phyloP scores from a whole-genome alignment of 2,329 filamentous ascomycete genomes.

The Fusarium newnesense region DNA sequence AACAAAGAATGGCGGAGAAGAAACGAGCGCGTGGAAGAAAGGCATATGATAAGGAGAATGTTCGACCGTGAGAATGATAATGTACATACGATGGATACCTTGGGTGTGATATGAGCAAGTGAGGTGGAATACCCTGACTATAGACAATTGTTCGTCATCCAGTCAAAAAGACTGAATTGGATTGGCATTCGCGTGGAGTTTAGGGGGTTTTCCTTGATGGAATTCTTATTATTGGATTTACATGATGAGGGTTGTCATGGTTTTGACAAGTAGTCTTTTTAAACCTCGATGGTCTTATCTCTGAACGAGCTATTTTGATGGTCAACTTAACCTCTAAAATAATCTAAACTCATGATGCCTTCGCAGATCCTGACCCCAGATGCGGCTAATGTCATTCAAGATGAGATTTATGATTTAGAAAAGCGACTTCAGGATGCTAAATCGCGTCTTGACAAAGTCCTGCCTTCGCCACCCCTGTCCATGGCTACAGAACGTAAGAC shows the following conservation, averaged over 20 bases:
- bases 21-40: constrained; percentile 49
- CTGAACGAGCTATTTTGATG: constrained; percentile 25
- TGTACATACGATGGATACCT: constrained; percentile 15
- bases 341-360: constrained; percentile 40
- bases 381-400: constrained; percentile 49
- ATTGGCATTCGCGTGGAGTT: constrained; percentile 42
- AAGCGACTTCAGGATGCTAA: constrained; percentile 58
- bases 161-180: constrained; percentile 1
- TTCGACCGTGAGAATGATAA: constrained; percentile 49
- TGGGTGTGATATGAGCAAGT: constrained; percentile 9
- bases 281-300: constrained; percentile 35
- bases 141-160: constrained; percentile 17
- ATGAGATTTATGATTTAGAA: constrained; percentile 71
- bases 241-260: constrained; percentile 32
- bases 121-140: constrained; percentile 31
- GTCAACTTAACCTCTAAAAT: constrained; percentile 14
- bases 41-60: constrained; percentile 63
- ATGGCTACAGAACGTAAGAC: constrained; percentile 28
- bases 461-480: constrained; percentile 26
- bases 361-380: constrained; percentile 27
- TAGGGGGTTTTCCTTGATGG: constrained; percentile 17
- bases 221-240: constrained; percentile 36
- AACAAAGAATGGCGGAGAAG: constrained; percentile 64
- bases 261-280: constrained; percentile 27
- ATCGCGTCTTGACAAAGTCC: constrained; percentile 53